These are phyloP conservation scores for Artemisia tridentata DNA, from an alignment of 129 eudicot species.

Conservation along the genomic window DNA sequence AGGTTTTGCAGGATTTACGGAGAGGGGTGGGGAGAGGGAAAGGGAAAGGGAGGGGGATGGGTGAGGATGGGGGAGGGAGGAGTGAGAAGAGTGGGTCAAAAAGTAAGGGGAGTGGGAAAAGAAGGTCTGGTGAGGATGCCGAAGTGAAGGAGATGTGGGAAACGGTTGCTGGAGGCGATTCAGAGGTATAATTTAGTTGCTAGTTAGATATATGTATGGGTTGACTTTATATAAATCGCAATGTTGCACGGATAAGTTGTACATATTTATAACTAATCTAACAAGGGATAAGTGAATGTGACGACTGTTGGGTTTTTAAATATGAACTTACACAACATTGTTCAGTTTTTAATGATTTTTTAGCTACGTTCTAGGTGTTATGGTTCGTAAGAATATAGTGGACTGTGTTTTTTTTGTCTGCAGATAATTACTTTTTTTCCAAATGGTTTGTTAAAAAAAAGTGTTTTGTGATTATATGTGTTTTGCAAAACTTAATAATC, in stretches of 20 bases:
- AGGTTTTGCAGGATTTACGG: constrained; percentile 21
- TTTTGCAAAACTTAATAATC: too few species aligned
- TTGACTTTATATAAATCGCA: not conserved
- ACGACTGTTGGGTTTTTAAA: too few species aligned
- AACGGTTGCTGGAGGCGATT: constrained; percentile 75
- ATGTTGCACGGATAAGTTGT: too few species aligned
- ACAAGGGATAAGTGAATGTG: not conserved
- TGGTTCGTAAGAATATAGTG: too few species aligned
- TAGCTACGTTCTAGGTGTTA: too few species aligned
- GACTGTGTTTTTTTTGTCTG: too few species aligned
- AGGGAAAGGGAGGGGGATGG: not conserved
- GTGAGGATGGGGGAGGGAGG: constrained; percentile 56
- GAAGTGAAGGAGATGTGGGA: constrained; percentile 98
- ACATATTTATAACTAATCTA: too few species aligned
- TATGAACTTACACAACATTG: too few species aligned
- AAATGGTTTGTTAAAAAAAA: too few species aligned
- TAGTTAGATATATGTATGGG: not conserved
- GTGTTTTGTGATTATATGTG: too few species aligned
- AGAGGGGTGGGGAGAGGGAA: constrained; percentile 46
- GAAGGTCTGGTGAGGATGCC: constrained; percentile 51
- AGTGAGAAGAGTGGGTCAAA: constrained; percentile 35
- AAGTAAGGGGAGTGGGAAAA: constrained; percentile 35
- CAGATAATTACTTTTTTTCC: too few species aligned
- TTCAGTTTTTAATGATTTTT: too few species aligned
- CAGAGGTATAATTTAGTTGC: constrained; percentile 51